Percentiles rank a stretch among this genome's conserved stretches.
These are phyloP conservation scores for Arabidopsis lyrata DNA, from an alignment of 441 rosid species.

Conservation along the genomic window DNA sequence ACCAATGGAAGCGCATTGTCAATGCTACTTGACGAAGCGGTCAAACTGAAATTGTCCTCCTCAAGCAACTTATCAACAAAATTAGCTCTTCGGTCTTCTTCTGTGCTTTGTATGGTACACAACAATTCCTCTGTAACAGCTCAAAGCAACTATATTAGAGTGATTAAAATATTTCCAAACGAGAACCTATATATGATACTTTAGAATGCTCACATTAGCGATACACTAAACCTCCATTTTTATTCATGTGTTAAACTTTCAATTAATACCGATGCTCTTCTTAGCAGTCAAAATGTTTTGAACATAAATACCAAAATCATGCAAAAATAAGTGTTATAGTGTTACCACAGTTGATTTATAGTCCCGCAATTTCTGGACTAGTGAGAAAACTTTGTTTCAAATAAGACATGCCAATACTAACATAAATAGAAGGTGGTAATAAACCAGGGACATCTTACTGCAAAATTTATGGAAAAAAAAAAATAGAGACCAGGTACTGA, in stretches of 20 bases:
- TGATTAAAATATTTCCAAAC: constrained; percentile 19
- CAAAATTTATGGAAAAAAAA: neutral
- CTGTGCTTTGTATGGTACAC: constrained; percentile 54
- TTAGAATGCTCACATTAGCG: constrained; percentile 25
- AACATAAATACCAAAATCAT: constrained; percentile 8
- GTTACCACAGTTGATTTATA: constrained; percentile 11
- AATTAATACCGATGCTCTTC: constrained; percentile 4
- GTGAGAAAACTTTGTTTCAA: neutral
- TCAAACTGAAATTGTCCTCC: constrained; percentile 50
- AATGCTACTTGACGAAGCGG: constrained; percentile 36
- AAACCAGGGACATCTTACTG: neutral
- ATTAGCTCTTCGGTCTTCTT: constrained; percentile 74
- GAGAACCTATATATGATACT: constrained; percentile 1
- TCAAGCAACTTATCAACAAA: constrained; percentile 80
- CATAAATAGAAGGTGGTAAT: constrained; percentile 15
- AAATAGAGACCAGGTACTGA: constrained; percentile 18
- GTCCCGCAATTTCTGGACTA: neutral
- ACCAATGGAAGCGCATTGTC: constrained; percentile 47
- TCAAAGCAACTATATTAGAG: constrained; percentile 32
- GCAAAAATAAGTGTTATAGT: constrained; percentile 6
- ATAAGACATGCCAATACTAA: neutral
- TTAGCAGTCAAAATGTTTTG: constrained; percentile 3
- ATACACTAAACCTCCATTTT: constrained; percentile 12
- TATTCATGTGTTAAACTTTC: neutral
- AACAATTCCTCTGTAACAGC: constrained; percentile 59